Evolutionary conservation across 805 yeast species (phyloP), one percentile per base, ranked within the genome.

Genomic region (Yamadazyma laniorum): DNA sequence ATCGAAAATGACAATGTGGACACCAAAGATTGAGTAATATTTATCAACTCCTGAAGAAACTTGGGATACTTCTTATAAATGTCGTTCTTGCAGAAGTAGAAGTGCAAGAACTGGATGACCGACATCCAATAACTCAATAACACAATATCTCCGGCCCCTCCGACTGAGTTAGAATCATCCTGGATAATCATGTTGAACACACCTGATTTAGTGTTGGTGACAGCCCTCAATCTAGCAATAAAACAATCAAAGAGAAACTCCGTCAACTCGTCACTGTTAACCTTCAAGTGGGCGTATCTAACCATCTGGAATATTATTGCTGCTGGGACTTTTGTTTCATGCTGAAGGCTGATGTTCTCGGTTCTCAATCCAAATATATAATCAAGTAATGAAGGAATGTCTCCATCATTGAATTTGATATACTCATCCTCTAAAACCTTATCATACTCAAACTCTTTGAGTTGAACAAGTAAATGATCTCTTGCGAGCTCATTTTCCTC

Each of bases 61-160:
- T 61, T 55, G 2, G 90, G 88, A 44, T 79, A 75, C 33, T 63
- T 64, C 16, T 58, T 51, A 56, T 77, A 80, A 37, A 82, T 71
- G 0, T 64, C 59, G 52, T 84, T 93, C 44, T 85, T 79, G 29
- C 77, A 66, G 23, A 91, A 55, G 59, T 87, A 91, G 58, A 84
- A 91, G 52, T 83, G 81, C 35, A 91, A 63, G 48, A 85, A 80
- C 42, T 85, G 85, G 31, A 85, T 56, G 18, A 85, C 82, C 4
- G 95, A 80, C 25, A 93, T 74, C 98, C 98, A 93, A 57, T 88
- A 91, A 35, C 95, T 82, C 44, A 82, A 72, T 28, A 73, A 55
- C 13, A 85, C 85, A 39, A 84, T 80, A 53, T 85, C 91, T 22
- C 81, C 83, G 23, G 70, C 61, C 5, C 66, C 70, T 4, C 55